Evolutionary conservation across 768 basidiomycete genomes (phyloP), one percentile per base, ranked within the genome.

Genomic region (Candolleomyces eurysporus): DNA sequence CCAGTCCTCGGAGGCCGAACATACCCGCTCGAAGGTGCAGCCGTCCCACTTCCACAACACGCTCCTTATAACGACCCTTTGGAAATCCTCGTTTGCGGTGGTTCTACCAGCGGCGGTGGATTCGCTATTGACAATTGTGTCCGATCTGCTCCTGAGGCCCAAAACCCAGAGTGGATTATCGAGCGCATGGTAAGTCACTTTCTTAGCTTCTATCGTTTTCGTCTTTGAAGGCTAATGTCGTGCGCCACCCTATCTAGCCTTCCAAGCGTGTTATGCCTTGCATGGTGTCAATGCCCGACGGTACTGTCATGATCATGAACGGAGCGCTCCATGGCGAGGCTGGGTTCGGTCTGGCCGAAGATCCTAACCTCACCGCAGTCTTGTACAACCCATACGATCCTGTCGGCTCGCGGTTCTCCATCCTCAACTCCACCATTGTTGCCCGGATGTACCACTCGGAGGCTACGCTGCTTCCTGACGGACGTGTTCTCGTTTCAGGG

Each of bases 361-460:
- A 87, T 58, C 88, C 89, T 43, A 88, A 91, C 67, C 70, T 85
- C 30, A 75, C 72, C 3, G 90, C 90, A 0, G 63, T 91, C 19
- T 78, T 92, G 5, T 92, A 92, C 64, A 87, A 91, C 67, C 91
- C 91, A 0, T 68, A 81, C 0, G 72, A 81, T 58, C 81, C 91
- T 5, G 65, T 85, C 49, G 76, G 80, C 10, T 81, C 84, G 43
- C 86, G 90, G 39, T 76, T 91, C 63, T 85, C 90, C 9, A 84
- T 90, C 66, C 79, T 90, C 52, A 79, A 79, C 69, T 82, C 71
- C 21, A 92, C 90, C 30, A 89, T 85, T 46, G 84, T 93, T 26
- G 83, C 90, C 0, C 85, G 91, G 16, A 64, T 92, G 71, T 93
- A 92, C 65, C 91, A 92, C 71, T 92, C 91, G 0, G 89, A 82